Conservation (phyloP, 2,329 filamentous ascomycete species). For the Aaosphaeria pasadenensis region DNA sequence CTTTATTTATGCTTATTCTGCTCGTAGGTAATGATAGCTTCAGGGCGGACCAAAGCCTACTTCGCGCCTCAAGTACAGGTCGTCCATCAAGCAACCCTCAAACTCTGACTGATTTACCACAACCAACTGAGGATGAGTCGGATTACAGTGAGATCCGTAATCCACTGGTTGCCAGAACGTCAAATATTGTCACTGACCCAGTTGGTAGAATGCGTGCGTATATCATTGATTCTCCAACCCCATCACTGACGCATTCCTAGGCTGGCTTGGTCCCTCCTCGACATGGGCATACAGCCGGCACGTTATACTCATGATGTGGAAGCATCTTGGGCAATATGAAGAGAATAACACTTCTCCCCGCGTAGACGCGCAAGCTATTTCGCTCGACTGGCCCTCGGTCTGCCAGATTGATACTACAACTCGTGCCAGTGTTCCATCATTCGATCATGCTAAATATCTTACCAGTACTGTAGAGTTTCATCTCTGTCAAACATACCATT, state of each 20-base stretch:
- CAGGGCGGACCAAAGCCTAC: too few relatives aligned
- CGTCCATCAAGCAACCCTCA: too few relatives aligned
- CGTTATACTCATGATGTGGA: background rate
- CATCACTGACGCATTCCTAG: background rate
- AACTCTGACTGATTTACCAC: too few relatives aligned
- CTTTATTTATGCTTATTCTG: too few relatives aligned
- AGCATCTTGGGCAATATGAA: background rate
- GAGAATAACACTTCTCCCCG: background rate
- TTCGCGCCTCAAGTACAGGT: too few relatives aligned
- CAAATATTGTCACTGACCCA: background rate
- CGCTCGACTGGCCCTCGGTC: background rate
- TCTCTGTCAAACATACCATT: background rate
- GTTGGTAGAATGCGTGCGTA: background rate
- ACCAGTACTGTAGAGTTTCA: background rate
- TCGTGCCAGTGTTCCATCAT: background rate
- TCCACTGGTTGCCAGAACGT: background rate
- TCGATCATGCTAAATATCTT: background rate
- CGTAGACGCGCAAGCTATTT: background rate
- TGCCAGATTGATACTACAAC: background rate
- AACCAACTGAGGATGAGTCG: too few relatives aligned
- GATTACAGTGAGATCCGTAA: background rate
- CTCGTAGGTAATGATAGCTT: too few relatives aligned
- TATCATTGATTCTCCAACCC: background rate
- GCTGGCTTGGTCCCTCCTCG: background rate
- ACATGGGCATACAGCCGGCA: background rate